These are phyloP conservation scores for Scenedesmus sp. DNA, from an alignment of 163 green algal species.

Conservation along the genomic window DNA sequence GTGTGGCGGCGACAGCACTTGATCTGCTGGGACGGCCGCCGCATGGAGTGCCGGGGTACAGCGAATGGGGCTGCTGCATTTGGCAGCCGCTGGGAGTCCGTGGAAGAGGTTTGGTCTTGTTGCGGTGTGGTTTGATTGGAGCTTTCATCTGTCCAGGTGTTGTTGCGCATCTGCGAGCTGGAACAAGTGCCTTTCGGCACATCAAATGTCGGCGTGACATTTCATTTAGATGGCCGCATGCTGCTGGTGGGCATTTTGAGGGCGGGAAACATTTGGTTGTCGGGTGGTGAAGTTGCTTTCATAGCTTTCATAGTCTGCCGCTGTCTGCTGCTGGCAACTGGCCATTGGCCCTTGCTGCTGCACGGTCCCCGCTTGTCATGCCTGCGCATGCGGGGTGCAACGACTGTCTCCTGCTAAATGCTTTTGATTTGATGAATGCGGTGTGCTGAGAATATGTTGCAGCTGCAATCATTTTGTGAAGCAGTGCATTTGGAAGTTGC, in stretches of 20 bases:
- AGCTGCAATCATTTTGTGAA: background rate
- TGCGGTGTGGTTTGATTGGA: no score
- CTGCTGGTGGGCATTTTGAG: background rate
- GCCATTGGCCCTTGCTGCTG: background rate
- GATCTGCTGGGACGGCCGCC: background rate
- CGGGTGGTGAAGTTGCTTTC: background rate
- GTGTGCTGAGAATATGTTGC: background rate
- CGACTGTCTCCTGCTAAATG: background rate
- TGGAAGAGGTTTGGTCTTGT: no score
- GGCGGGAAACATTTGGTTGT: background rate
- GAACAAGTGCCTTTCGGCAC: no score
- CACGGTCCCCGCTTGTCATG: background rate
- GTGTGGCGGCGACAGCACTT: background rate
- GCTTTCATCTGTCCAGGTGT: no score
- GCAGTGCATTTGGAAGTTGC: no score
- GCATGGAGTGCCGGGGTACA: no score
- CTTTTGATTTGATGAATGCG: background rate
- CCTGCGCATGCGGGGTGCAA: background rate
- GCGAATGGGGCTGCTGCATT: no score
- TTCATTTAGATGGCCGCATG: background rate
- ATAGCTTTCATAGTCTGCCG: background rate
- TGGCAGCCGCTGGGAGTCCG: no score
- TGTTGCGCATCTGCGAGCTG: no score
- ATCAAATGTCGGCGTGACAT: background rate
- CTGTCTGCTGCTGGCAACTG: background rate